Percentiles rank a stretch among this genome's conserved stretches.
These are phyloP conservation scores for Penicillium crustosum DNA, from an alignment of 2,329 filamentous ascomycete species.

Conservation along the genomic window DNA sequence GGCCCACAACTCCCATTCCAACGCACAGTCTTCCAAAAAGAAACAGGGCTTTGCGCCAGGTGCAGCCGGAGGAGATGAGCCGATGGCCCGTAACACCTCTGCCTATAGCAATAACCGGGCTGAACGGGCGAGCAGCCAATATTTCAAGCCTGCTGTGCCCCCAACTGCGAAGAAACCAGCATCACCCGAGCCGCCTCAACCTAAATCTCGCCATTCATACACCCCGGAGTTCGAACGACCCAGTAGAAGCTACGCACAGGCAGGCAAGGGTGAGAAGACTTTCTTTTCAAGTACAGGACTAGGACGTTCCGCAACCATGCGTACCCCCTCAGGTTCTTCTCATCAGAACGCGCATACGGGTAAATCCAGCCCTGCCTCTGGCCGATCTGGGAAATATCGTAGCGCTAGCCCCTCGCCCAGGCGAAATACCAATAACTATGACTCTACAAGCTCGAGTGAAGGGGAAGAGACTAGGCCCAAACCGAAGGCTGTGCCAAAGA, in stretches of 20 bases:
- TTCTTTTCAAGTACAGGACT: conserved; percentile 54
- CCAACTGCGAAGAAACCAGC: conserved; percentile 46
- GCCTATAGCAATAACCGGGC: conserved; percentile 46
- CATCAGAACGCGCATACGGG: conserved; percentile 37
- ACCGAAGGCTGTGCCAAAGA: conserved; percentile 45
- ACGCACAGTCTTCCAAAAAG: conserved; percentile 48
- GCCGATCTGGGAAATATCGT: conserved; percentile 37
- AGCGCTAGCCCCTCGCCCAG: conserved; percentile 46
- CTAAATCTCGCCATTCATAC: conserved; percentile 4
- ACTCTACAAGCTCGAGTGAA: conserved; percentile 44
- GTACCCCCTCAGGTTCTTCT: conserved; percentile 48
- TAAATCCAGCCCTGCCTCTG: conserved; percentile 35
- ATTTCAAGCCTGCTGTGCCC: conserved; percentile 42
- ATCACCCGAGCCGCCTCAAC: conserved; percentile 29
- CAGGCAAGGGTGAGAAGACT: conserved; percentile 55
- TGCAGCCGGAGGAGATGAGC: conserved; percentile 60
- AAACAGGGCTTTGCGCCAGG: conserved; percentile 60
- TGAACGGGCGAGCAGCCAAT: conserved; percentile 36
- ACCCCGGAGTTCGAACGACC: conserved; percentile 50
- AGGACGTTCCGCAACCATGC: conserved; percentile 54
- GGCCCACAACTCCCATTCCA: conserved; percentile 37
- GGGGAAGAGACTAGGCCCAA: conserved; percentile 35
- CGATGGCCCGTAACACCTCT: conserved; percentile 54
- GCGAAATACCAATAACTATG: conserved; percentile 32
- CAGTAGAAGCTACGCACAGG: conserved; percentile 55